A percentile compares a stretch with the other conserved stretches of the same genome.
phyloP scores from a whole-genome alignment of 2,329 filamentous ascomycete genomes.

The Tolypocladium endophyticum region DNA sequence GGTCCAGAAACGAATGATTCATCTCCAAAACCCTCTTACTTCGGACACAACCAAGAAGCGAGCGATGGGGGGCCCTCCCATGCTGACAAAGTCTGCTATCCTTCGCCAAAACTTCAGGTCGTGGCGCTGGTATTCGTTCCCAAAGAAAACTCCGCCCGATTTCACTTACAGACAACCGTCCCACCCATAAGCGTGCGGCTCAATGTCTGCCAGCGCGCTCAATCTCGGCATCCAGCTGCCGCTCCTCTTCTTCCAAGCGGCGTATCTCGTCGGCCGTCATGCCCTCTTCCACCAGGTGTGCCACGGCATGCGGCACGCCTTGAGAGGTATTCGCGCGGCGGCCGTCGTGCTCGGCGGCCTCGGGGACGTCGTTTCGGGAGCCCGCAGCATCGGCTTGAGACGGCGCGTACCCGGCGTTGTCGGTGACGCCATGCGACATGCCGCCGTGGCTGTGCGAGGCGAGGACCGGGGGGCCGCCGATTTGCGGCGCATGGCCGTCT shows the following conservation, averaged over 20 bases:
- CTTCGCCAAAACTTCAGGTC: not conserved
- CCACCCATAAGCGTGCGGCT: not conserved
- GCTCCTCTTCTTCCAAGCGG: conserved; percentile 46
- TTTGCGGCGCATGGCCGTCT: conserved; percentile 16
- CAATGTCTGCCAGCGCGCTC: conserved; percentile 28
- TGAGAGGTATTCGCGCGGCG: conserved; percentile 12
- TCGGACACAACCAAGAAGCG: not conserved
- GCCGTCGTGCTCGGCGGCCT: not conserved
- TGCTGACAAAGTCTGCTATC: not conserved
- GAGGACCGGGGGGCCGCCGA: not conserved
- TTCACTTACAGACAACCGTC: not conserved
- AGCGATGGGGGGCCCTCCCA: not conserved
- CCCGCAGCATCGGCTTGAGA: not conserved
- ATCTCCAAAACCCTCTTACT: not conserved
- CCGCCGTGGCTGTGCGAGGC: not conserved
- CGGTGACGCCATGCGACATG: not conserved
- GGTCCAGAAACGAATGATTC: not conserved
- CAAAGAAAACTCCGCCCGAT: not conserved
- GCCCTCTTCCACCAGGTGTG: conserved; percentile 47
- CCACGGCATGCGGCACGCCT: conserved; percentile 27
- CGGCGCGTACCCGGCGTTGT: not conserved
- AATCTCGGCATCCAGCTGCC: conserved; percentile 45
- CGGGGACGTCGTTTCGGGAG: not conserved
- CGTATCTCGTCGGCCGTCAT: conserved; percentile 49
- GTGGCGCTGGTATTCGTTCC: not conserved